A percentile compares a stretch with the other conserved stretches of the same genome.
Evolutionary conservation across 805 yeast species (phyloP).

Genomic region (Candida boidinii): DNA sequence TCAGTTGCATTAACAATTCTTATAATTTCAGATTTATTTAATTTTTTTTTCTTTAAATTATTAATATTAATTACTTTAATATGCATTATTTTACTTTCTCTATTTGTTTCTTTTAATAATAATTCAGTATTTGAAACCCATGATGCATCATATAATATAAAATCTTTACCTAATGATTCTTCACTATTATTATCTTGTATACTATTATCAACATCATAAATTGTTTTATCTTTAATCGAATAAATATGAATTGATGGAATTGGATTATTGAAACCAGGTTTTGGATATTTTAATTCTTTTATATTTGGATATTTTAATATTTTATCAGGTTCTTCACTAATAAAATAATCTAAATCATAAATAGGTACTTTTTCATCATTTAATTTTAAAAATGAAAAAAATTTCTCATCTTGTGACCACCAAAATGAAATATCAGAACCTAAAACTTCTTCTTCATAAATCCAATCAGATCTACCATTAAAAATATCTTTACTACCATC

Average conservation of each 20-base stretch:
- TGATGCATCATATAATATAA: conserved; percentile 49
- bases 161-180: conserved; percentile 31
- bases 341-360: conserved; percentile 44
- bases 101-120: conserved; percentile 52
- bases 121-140: conserved; percentile 48
- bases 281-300: conserved; percentile 53
- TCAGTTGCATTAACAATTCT: conserved; percentile 35
- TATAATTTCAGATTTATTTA: conserved; percentile 25
- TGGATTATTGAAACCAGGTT: conserved; percentile 64
- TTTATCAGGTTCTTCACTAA: conserved; percentile 12
- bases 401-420: conserved; percentile 64
- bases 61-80: conserved; percentile 34
- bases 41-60: too few relatives aligned
- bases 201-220: conserved; percentile 14
- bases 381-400: conserved; percentile 43
- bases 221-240: conserved; percentile 21
- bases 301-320: conserved; percentile 38
- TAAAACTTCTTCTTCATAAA: conserved; percentile 74
- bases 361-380: conserved; percentile 53
- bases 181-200: conserved; percentile 18
- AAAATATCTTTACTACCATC: conserved; percentile 46
- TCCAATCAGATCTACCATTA: conserved; percentile 78
- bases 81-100: conserved; percentile 49
- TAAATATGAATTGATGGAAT: conserved; percentile 36
- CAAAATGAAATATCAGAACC: conserved; percentile 51